phyloP scores from a whole-genome alignment of 106 monocot genomes.

The Amphibolis antarctica region DNA sequence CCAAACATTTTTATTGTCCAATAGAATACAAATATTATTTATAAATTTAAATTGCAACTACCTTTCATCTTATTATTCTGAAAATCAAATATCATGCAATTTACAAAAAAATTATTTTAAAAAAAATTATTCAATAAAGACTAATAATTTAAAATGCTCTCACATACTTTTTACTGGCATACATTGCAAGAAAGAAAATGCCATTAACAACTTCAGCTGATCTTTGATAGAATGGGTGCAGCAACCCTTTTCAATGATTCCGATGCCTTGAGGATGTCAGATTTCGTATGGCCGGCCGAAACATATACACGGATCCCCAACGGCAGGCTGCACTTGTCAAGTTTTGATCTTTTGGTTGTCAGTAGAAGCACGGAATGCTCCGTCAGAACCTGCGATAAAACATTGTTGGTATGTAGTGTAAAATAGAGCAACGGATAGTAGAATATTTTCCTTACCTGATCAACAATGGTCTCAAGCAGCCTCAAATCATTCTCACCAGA shows the following conservation, averaged over 20 bases:
- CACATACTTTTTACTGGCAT: too few species aligned
- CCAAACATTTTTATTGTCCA: too few species aligned
- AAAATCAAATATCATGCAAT: too few species aligned
- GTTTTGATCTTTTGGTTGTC: constrained; percentile 38
- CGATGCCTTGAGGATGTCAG: constrained; percentile 29
- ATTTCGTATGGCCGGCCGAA: constrained; percentile 40
- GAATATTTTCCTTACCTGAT: constrained; percentile 17
- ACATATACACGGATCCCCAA: constrained; percentile 44
- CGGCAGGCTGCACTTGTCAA: constrained; percentile 52
- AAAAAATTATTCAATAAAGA: too few species aligned
- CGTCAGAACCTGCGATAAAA: constrained; percentile 27
- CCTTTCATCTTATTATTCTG: too few species aligned
- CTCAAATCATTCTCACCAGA: constrained; percentile 31
- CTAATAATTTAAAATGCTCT: too few species aligned
- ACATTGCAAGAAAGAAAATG: too few species aligned
- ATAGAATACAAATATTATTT: too few species aligned
- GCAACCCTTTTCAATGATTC: constrained; percentile 40
- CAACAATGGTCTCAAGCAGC: constrained; percentile 46
- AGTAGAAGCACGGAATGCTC: constrained; percentile 52
- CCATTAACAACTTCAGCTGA: constrained; percentile 6
- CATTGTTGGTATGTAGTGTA: not conserved
- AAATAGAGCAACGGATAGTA: not conserved
- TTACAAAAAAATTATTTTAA: too few species aligned
- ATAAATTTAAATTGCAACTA: too few species aligned
- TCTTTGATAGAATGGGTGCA: constrained; percentile 21